These are phyloP conservation scores for Artemisia tridentata DNA, from an alignment of 129 eudicot species.

Conservation along the genomic window DNA sequence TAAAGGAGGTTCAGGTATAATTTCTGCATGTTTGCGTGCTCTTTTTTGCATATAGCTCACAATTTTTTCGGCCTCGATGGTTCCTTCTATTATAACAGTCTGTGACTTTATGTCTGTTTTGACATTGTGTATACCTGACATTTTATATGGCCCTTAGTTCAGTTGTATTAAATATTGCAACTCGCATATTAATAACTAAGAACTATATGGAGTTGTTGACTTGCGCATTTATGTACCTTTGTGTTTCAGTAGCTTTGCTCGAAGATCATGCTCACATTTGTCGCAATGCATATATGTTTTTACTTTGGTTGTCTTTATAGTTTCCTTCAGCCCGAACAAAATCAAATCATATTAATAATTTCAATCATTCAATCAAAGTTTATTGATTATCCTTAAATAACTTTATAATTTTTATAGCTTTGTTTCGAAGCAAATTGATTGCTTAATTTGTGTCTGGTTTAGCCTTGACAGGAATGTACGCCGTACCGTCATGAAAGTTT, in stretches of 20 bases:
- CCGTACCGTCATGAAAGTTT: no score
- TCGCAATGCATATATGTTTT: slow-evolving; percentile 76
- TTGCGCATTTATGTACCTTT: slow-evolving; percentile 69
- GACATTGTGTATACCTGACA: slow-evolving; percentile 68
- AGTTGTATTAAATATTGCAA: not conserved
- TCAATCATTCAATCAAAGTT: not conserved
- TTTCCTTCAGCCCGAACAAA: slow-evolving; percentile 40
- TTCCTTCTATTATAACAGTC: slow-evolving; percentile 68
- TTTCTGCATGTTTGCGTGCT: slow-evolving; percentile 73
- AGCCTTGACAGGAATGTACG: no score
- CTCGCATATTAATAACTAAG: not conserved
- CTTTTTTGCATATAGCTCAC: slow-evolving; percentile 52
- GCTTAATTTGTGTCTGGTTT: no score
- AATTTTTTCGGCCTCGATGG: slow-evolving; percentile 65
- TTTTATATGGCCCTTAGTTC: not conserved
- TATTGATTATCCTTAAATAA: not conserved
- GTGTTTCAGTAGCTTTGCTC: slow-evolving; percentile 61
- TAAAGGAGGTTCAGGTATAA: slow-evolving; percentile 38
- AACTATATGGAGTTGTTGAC: not conserved
- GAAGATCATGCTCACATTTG: slow-evolving; percentile 66
- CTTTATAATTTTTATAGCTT: no score
- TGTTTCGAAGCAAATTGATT: no score
- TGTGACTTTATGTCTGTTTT: slow-evolving; percentile 79
- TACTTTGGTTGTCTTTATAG: slow-evolving; percentile 48
- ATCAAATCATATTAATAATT: not conserved